These are phyloP conservation scores for Toxoplasma gondii DNA, from an alignment of 169 alveolate species.

Conservation along the genomic window DNA sequence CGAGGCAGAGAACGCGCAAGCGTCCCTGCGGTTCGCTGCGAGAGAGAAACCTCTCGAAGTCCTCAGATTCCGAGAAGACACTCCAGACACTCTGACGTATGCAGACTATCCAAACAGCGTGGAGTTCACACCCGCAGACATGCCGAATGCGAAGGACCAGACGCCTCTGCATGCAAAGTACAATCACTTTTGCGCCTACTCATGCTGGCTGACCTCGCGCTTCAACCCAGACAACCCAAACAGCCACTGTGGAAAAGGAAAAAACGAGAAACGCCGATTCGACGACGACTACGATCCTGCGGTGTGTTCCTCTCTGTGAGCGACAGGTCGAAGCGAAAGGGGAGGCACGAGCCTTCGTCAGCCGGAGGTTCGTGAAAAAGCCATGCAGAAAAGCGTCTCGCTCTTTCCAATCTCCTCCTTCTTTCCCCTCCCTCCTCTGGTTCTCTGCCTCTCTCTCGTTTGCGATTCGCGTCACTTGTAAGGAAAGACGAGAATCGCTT, in stretches of 20 bases:
- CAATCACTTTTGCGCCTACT: constrained; percentile 63
- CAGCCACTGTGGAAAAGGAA: neutral
- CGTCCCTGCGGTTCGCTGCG: too few species aligned
- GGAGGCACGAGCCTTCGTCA: too few species aligned
- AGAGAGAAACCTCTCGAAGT: too few species aligned
- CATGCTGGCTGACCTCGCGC: constrained; percentile 62
- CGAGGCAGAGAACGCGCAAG: too few species aligned
- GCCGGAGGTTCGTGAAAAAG: too few species aligned
- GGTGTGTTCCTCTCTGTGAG: neutral
- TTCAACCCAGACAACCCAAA: constrained; percentile 55
- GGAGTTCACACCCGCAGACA: neutral
- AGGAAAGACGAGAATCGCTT: too few species aligned
- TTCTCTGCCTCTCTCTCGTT: too few species aligned
- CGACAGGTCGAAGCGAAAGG: neutral
- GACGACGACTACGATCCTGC: neutral
- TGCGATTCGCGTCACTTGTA: too few species aligned
- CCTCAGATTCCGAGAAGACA: too few species aligned
- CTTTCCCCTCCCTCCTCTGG: too few species aligned
- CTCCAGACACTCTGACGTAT: neutral
- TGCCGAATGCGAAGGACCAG: constrained; percentile 9
- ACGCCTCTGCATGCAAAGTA: constrained; percentile 49
- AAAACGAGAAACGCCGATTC: neutral
- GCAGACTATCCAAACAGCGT: neutral
- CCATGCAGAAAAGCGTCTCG: too few species aligned
- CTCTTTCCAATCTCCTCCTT: too few species aligned